Base-by-base conservation (phyloP, 225 moss, liverwort and hornwort species). In the Marchantia polymorpha region DNA sequence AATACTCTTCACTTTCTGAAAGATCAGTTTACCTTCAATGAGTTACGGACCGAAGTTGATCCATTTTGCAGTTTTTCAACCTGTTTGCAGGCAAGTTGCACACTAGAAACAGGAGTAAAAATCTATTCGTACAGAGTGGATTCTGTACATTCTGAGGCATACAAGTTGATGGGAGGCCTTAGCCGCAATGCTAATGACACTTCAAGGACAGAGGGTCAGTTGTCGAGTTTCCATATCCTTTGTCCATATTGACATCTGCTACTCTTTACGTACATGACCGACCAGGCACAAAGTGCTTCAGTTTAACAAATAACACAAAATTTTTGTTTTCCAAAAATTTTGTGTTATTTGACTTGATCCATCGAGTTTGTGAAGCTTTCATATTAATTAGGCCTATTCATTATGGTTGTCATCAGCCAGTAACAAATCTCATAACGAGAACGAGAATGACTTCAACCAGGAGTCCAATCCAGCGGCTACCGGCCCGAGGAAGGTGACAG, bases 61-160 rank as follows among this genome's bases (percentile, higher is more conserved):
- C 39, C 16, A 75, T 75, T 64, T 75, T 58, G 75, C 31, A 46
- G 39, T 59, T 10, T 39, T 39, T 59, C 58, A 19, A 46, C 20
- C 59, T 81, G 54, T 68, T 72, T 64, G 85, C 90, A 99, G 99
- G 99, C 99, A 52, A 99, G 99, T 83, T 99, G 93, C 78, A 92
- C 95, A 15, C 86, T 99, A 82, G 99, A 99, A 90, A 94, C 95
- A 71, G 99, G 99, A 77, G 93, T 99, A 72, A 99, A 93, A 83
- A 99, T 99, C 31, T 99, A 95, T 79, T 93, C 95, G 4, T 92
- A 83, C 64, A 86, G 99, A 82, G 99, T 99, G 59, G 99, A 99
- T 75, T 99, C 99, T n/a, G 95, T 95, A 75, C 99, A 99, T 80
- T 90, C 93, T 25, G 93, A 95, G 86, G 89, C 99, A 49, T 92